Evolutionary conservation across 1,284 basidiomycete genomes (phyloP).

Genomic region (Chalciporus sp.): DNA sequence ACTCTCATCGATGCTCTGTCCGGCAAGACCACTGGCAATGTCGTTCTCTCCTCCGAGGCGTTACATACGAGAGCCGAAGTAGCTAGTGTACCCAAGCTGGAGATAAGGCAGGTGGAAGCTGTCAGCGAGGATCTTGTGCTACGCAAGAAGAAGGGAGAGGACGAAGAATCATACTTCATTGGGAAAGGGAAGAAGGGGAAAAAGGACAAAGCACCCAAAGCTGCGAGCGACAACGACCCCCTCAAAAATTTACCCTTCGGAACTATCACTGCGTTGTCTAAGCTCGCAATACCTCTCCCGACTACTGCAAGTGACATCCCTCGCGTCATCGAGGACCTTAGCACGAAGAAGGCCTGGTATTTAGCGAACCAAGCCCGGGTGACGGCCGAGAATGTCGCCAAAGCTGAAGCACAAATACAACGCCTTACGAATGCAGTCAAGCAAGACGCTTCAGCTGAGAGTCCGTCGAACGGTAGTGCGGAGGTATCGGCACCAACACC

Average conservation of each 20-base stretch:
- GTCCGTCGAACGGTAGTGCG: conserved; percentile 44
- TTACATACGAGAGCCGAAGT: conserved; percentile 49
- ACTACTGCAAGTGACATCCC: conserved; percentile 76
- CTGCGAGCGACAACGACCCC: conserved; percentile 41
- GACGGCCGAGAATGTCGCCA: conserved; percentile 73
- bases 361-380: conserved; percentile 73
- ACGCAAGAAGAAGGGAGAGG: conserved; percentile 90
- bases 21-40: conserved; percentile 66
- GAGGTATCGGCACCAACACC: conserved; percentile 56
- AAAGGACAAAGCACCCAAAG: conserved; percentile 51
- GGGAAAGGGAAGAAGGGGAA: conserved; percentile 77
- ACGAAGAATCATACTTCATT: conserved; percentile 84
- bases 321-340: conserved; percentile 87
- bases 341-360: conserved; percentile 95
- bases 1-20: conserved; percentile 91
- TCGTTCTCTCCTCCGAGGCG: conserved; percentile 49
- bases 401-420: conserved; percentile 80
- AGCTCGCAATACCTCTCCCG: conserved; percentile 91
- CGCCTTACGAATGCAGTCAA: conserved; percentile 55
- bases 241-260: conserved; percentile 68
- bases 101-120: conserved; percentile 82
- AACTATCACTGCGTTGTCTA: conserved; percentile 85
- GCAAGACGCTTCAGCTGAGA: conserved; percentile 48
- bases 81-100: conserved; percentile 79
- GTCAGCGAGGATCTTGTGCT: conserved; percentile 73